phyloP scores from a whole-genome alignment of 371 early-diverging fungal species.

The Haplosporangium sp. region DNA sequence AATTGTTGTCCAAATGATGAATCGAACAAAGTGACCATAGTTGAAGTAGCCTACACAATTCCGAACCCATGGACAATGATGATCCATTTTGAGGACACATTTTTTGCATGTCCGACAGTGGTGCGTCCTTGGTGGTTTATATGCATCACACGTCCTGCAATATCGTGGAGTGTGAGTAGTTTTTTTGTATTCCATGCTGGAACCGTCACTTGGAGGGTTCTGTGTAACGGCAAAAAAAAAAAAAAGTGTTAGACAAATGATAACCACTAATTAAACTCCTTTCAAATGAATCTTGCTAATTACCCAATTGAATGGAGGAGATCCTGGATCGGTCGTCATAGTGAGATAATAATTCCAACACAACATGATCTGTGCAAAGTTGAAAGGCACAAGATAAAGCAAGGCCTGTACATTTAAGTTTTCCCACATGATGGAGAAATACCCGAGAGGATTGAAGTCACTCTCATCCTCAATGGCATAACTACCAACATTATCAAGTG shows the following conservation, averaged over 20 bases:
- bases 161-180: constrained; percentile 69
- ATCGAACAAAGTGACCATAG: constrained; percentile 90
- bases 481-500: constrained; percentile 25
- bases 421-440: constrained; percentile 26
- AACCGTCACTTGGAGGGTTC: constrained; percentile 46
- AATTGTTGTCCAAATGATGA: constrained; percentile 79
- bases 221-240: background rate
- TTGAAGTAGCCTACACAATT: constrained; percentile 96
- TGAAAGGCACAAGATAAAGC: constrained; percentile 44
- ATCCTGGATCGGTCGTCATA: constrained; percentile 82
- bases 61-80: constrained; percentile 98
- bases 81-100: constrained; percentile 93
- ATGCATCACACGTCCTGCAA: constrained; percentile 80
- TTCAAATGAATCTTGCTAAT: background rate
- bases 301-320: constrained; percentile 80
- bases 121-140: constrained; percentile 87
- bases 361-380: constrained; percentile 36
- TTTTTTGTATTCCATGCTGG: constrained; percentile 40
- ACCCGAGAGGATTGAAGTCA: constrained; percentile 13
- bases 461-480: background rate
- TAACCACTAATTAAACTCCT: background rate
- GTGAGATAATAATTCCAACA: constrained; percentile 83
- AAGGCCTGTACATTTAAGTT: constrained; percentile 45
- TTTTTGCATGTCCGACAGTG: constrained; percentile 84
- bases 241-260: background rate